These are phyloP conservation scores for Nematodospora anomalae DNA, from an alignment of 1,139 yeast genomes.

Conservation along the genomic window DNA sequence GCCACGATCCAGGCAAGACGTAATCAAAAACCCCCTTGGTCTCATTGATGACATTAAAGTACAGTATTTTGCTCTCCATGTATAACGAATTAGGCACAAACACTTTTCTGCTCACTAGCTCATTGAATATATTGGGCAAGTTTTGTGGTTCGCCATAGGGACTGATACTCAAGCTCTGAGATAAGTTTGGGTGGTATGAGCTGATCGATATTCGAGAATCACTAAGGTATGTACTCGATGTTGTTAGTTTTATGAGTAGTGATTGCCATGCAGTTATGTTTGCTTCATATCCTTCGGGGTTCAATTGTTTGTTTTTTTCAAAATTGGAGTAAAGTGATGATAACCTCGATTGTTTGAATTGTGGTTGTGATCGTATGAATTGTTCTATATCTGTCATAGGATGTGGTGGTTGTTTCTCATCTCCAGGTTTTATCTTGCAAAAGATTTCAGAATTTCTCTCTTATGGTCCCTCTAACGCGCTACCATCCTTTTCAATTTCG, in stretches of 20 bases:
- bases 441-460: too few relatives aligned
- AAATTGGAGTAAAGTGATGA: conserved; percentile 69
- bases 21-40: conserved; percentile 12
- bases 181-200: conserved; percentile 23
- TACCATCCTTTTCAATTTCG: too few relatives aligned
- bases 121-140: conserved; percentile 25
- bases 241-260: conserved; percentile 26
- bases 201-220: conserved; percentile 24
- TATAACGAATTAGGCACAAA: conserved; percentile 28
- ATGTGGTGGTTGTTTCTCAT: too few relatives aligned
- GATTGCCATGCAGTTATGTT: conserved; percentile 63
- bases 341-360: conserved; percentile 51
- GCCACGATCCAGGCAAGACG: conserved; percentile 25
- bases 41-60: conserved; percentile 13
- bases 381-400: conserved; percentile 16
- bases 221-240: conserved; percentile 4
- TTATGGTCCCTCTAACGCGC: too few relatives aligned
- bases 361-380: conserved; percentile 18
- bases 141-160: conserved; percentile 32
- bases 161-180: conserved; percentile 24
- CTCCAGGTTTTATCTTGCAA: too few relatives aligned
- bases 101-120: conserved; percentile 22
- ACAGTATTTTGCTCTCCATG: conserved; percentile 12
- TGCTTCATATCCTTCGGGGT: conserved; percentile 71
- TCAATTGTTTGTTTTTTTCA: conserved; percentile 46